Percentiles rank a stretch among this genome's conserved stretches.
Evolutionary conservation across 352 stramenopile genomes (phyloP).

Genomic region (Globisporangium parvum): DNA sequence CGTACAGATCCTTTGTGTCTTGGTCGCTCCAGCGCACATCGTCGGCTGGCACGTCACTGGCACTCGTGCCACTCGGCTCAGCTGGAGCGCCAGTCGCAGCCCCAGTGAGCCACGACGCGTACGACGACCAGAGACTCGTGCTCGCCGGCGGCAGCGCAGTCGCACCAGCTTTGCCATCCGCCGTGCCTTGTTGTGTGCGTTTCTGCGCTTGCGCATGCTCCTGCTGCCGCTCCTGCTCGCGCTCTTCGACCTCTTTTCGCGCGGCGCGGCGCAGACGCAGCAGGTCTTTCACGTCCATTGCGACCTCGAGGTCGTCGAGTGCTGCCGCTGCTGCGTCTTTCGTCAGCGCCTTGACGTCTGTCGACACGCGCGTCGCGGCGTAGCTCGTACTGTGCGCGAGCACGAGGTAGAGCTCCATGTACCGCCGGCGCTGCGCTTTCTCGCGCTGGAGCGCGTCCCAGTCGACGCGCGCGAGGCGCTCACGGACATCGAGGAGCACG

Average conservation of each 20-base stretch:
- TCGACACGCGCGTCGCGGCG: constrained; percentile 31
- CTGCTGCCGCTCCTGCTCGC: constrained; percentile 27
- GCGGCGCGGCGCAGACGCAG: constrained; percentile 49
- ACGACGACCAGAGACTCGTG: constrained; percentile 65
- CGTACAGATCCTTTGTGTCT: constrained; percentile 73
- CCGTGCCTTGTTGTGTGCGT: constrained; percentile 5
- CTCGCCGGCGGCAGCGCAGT: constrained; percentile 21
- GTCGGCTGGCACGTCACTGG: constrained; percentile 6
- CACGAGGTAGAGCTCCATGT: constrained; percentile 56
- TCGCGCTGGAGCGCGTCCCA: constrained; percentile 39
- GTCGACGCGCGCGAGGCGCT: constrained; percentile 66
- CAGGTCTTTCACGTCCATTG: constrained; percentile 65
- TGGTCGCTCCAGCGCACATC: constrained; percentile 82
- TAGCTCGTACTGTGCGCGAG: constrained; percentile 17
- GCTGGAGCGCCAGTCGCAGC: constrained; percentile 7
- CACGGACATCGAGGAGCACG: constrained; percentile 64
- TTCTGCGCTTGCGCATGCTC: constrained; percentile 22
- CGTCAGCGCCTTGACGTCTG: constrained; percentile 28
- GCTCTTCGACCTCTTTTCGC: constrained; percentile 32
- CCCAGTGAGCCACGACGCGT: constrained; percentile 57
- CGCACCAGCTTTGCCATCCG: not conserved
- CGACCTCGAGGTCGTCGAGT: constrained; percentile 64
- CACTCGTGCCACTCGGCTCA: not conserved
- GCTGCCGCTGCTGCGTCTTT: constrained; percentile 43
- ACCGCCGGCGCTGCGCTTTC: constrained; percentile 32